phyloP scores from a whole-genome alignment of 306 rosid genomes.

The Biancaea sappan region DNA sequence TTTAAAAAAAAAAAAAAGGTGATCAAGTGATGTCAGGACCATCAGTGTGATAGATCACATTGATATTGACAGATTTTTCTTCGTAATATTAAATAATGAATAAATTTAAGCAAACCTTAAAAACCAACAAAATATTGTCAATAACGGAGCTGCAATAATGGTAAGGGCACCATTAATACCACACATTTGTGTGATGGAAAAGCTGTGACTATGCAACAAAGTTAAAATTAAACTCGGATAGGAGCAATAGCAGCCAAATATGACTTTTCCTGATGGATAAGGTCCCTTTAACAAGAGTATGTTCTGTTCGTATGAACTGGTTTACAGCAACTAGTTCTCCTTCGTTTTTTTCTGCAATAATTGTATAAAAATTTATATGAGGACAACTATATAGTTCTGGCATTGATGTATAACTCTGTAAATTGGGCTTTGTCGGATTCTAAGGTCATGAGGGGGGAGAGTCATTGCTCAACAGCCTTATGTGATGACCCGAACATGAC shows the following conservation, averaged over 20 bases:
- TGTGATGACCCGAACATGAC: no score
- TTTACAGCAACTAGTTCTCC: constrained; percentile 3
- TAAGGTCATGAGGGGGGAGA: background rate
- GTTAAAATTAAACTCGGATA: background rate
- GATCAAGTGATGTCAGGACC: no score
- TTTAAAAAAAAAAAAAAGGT: no score
- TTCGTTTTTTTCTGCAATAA: background rate
- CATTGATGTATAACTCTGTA: background rate
- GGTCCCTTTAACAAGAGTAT: background rate
- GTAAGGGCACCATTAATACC: background rate
- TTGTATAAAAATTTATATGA: background rate
- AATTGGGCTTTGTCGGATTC: background rate
- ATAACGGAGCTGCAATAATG: background rate
- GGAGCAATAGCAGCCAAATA: background rate
- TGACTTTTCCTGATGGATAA: background rate
- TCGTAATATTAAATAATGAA: no score
- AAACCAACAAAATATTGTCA: no score
- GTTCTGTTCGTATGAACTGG: background rate
- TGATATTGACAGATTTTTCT: no score
- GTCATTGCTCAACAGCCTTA: background rate
- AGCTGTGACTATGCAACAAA: background rate
- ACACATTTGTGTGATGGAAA: background rate
- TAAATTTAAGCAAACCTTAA: background rate
- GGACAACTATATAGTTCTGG: background rate
- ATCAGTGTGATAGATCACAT: background rate